phyloP scores from a whole-genome alignment of 495 filamentous ascomycete species.

The Penicillium desertorum region DNA sequence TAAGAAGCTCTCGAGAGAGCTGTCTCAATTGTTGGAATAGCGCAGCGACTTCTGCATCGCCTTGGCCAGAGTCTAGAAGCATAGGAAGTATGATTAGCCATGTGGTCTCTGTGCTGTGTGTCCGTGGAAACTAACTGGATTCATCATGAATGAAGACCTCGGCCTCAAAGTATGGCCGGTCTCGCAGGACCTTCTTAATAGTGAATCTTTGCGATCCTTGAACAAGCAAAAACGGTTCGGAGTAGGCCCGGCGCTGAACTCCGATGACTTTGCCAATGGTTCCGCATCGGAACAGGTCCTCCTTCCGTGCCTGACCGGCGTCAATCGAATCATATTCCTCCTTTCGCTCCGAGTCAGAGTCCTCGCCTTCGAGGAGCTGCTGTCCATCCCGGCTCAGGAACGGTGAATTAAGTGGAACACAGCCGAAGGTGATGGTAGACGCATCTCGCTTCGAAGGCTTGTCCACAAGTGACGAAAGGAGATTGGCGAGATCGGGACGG shows the following conservation, averaged over 20 bases:
- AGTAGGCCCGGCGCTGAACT: conserved; percentile 74
- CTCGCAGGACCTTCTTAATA: conserved; percentile 70
- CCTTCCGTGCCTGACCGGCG: conserved; percentile 60
- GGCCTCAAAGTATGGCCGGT: conserved; percentile 83
- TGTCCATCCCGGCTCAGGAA: conserved; percentile 68
- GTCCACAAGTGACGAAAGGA: conserved; percentile 74
- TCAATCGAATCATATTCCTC: conserved; percentile 48
- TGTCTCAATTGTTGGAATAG: conserved; percentile 78
- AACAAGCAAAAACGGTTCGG: conserved; percentile 78
- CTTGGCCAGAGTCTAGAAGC: conserved; percentile 37
- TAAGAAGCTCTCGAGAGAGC: conserved; percentile 77
- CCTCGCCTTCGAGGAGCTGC: conserved; percentile 59
- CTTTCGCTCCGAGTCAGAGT: conserved; percentile 37
- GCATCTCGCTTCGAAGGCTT: conserved; percentile 62
- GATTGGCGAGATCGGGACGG: conserved; percentile 77
- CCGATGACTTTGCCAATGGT: conserved; percentile 80
- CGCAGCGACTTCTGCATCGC: conserved; percentile 59
- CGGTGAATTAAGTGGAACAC: conserved; percentile 74
- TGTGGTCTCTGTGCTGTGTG: neutral
- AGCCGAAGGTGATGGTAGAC: conserved; percentile 70
- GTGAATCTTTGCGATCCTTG: conserved; percentile 79
- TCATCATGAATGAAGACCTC: conserved; percentile 65
- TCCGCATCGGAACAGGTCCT: conserved; percentile 74
- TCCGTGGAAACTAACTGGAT: conserved; percentile 41
- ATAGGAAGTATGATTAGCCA: conserved; percentile 14